Evolutionary conservation across 441 rosid species (phyloP), one percentile per base, ranked within the genome.

Genomic region (Populus hybrid): DNA sequence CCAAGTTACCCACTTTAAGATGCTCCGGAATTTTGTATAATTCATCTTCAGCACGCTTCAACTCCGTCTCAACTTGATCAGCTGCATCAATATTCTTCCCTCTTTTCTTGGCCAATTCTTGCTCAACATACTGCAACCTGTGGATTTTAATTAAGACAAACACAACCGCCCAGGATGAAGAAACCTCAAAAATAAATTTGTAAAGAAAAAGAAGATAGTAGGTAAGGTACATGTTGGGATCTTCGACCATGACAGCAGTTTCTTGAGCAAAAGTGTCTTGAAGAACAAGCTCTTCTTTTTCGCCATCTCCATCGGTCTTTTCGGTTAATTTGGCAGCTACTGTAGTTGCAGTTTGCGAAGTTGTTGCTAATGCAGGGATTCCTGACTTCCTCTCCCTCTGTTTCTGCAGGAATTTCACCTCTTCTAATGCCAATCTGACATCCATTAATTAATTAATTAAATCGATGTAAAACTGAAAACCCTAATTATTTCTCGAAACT

Each of bases 201-300:
- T 28, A 68, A 42, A 10, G 10, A 24, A n/a, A 16, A 4, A 12
- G 59, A 14, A 5, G 10, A n/a, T 1, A 3, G 40, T 40, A 2
- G 38, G 71, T 86, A 90, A 2, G 38, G 75, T 86, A 93, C 97
- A 94, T 94, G 82, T 94, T 93, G 26, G 99, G 99, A 80, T 93
- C 99, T 89, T 95, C 99, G 73, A 91, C 90, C 86, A 93, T 85
- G 79, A 95, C 97, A 32, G 97, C 99, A 65, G 98, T 95, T 88
- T 95, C 98, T 79, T 92, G 99, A 81, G 99, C 98, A 72, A 93
- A 93, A 34, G 99, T 94, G 77, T 94, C 99, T 69, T 94, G 99
- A 69, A 94, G 92, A 66, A 94, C 99, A 78, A 93, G 89, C 73
- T 95, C 99, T 46, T 95, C 99, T 85, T 94, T 93, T 69, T 95